These are phyloP conservation scores for Apiospora rasikravindrae DNA, from an alignment of 2,329 filamentous ascomycete genomes.

Conservation along the genomic window DNA sequence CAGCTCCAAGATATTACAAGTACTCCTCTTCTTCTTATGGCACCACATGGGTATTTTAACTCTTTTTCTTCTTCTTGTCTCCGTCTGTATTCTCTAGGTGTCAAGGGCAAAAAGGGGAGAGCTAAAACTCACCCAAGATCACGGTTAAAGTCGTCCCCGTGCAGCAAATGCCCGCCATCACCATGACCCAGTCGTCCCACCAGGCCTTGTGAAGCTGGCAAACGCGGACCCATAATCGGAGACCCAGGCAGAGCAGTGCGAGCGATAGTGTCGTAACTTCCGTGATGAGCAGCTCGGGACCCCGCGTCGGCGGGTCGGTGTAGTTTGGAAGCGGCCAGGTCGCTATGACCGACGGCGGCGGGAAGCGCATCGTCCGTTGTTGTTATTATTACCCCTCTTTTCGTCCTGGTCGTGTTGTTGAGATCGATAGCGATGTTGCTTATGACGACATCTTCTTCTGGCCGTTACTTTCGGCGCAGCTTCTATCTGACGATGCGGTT, in stretches of 20 bases:
- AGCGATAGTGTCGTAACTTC: slow-evolving; percentile 42
- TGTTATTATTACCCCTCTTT: neutral
- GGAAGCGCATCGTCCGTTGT: slow-evolving; percentile 38
- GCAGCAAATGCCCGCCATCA: slow-evolving; percentile 36
- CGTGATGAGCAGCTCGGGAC: slow-evolving; percentile 43
- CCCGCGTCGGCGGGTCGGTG: slow-evolving; percentile 43
- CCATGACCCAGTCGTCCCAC: slow-evolving; percentile 50
- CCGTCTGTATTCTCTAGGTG: too few species aligned
- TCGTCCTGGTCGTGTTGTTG: too few species aligned
- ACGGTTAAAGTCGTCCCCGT: slow-evolving; percentile 33
- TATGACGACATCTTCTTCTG: neutral
- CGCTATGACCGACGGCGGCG: slow-evolving; percentile 41
- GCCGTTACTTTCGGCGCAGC: too few species aligned
- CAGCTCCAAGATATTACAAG: neutral
- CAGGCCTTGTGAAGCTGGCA: slow-evolving; percentile 40
- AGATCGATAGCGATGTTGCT: neutral
- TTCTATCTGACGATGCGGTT: too few species aligned
- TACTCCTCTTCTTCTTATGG: neutral
- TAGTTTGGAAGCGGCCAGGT: slow-evolving; percentile 47
- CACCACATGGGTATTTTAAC: neutral
- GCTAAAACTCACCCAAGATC: slow-evolving; percentile 20
- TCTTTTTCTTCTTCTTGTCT: neutral
- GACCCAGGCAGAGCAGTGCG: slow-evolving; percentile 40
- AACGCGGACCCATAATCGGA: slow-evolving; percentile 45
- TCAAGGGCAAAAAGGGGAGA: neutral